Conservation (phyloP, 805 yeast species). For the Yarrowia bubula region DNA sequence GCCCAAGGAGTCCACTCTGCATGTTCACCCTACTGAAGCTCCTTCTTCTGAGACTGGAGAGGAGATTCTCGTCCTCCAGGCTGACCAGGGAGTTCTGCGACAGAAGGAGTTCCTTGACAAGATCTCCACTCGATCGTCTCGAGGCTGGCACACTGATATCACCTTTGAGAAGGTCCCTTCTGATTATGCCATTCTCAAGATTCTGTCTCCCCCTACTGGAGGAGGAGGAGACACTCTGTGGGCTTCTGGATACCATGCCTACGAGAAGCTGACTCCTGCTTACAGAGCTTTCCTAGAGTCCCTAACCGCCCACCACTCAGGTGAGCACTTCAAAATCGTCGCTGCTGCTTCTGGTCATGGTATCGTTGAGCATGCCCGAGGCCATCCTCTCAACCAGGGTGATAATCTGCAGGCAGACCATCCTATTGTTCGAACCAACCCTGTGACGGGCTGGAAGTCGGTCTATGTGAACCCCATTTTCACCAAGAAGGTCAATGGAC, state of each 20-base stretch:
- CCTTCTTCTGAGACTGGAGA: conserved; percentile 35
- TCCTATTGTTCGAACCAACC: conserved; percentile 63
- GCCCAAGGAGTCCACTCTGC: conserved; percentile 36
- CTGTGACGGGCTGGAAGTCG: conserved; percentile 64
- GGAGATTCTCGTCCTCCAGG: conserved; percentile 30
- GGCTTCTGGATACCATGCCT: conserved; percentile 54
- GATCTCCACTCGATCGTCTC: conserved; percentile 26
- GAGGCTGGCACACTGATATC: conserved; percentile 71
- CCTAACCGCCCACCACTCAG: conserved; percentile 32
- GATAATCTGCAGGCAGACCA: conserved; percentile 41
- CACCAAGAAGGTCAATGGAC: conserved; percentile 52
- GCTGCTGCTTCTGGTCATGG: conserved; percentile 27
- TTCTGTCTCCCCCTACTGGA: conserved; percentile 56
- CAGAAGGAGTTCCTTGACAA: neutral
- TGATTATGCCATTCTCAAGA: conserved; percentile 64
- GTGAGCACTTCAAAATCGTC: conserved; percentile 30
- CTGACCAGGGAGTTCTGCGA: neutral
- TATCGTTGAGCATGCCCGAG: conserved; percentile 32
- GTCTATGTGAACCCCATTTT: conserved; percentile 53
- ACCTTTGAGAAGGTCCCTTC: conserved; percentile 77
- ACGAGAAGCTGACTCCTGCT: conserved; percentile 51
- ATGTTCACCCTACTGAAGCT: conserved; percentile 40
- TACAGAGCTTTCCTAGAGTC: conserved; percentile 50
- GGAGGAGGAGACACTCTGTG: conserved; percentile 54
- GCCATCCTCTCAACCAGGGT: conserved; percentile 37